Evolutionary conservation across 2,329 filamentous ascomycete genomes (phyloP).

Genomic region (Phaeoacremonium minimum): DNA sequence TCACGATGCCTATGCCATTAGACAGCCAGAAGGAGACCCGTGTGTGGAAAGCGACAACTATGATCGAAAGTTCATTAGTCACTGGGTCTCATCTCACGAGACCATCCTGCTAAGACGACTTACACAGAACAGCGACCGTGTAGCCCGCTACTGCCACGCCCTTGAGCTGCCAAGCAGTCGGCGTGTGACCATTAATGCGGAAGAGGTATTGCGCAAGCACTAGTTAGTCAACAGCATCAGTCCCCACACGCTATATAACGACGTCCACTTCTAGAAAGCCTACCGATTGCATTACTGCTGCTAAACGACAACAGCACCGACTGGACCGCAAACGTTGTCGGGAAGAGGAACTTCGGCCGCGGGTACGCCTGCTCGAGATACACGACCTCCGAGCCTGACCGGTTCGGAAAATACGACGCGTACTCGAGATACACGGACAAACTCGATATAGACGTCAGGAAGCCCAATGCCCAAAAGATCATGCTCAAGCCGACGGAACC

Average conservation of each 20-base stretch:
- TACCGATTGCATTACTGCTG: slow-evolving; percentile 58
- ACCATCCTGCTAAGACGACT: no score
- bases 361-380: slow-evolving; percentile 67
- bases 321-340: slow-evolving; percentile 60
- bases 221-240: slow-evolving; percentile 9
- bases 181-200: slow-evolving; percentile 43
- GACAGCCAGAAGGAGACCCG: slow-evolving; percentile 47
- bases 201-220: slow-evolving; percentile 62
- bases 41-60: slow-evolving; percentile 40
- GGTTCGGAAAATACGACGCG: slow-evolving; percentile 61
- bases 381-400: slow-evolving; percentile 62
- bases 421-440: slow-evolving; percentile 60
- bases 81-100: no score
- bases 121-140: slow-evolving; percentile 49
- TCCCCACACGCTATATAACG: background rate
- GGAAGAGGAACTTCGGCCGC: slow-evolving; percentile 59
- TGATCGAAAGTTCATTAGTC: no score
- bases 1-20: slow-evolving; percentile 51
- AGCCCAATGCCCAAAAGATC: slow-evolving; percentile 62
- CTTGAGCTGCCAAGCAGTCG: slow-evolving; percentile 60
- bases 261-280: background rate
- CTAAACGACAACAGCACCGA: slow-evolving; percentile 61
- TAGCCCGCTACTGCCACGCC: slow-evolving; percentile 63
- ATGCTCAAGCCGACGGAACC: slow-evolving; percentile 60
- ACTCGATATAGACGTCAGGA: slow-evolving; percentile 50